phyloP scores from a whole-genome alignment of 1,284 basidiomycete species.

The Gomphus sp. region DNA sequence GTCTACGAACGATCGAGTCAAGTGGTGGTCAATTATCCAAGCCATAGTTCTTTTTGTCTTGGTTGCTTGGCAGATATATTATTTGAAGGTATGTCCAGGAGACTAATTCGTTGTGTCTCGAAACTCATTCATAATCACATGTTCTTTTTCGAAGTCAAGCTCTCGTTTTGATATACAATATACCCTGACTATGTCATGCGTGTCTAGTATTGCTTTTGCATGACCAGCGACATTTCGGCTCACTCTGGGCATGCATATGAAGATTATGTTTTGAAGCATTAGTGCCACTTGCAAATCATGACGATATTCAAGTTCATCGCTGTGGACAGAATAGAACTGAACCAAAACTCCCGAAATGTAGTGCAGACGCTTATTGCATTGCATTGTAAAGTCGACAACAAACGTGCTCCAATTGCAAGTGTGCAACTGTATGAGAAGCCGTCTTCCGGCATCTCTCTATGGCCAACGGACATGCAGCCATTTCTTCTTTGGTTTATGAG shows the following conservation, averaged over 20 bases:
- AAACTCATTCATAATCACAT: conserved; percentile 17
- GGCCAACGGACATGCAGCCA: no score
- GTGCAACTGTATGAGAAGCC: neutral
- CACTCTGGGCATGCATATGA: neutral
- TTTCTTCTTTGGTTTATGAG: neutral
- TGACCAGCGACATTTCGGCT: neutral
- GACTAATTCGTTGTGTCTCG: neutral
- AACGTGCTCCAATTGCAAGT: no score
- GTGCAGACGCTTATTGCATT: neutral
- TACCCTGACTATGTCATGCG: neutral
- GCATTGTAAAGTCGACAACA: no score
- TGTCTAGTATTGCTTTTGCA: neutral
- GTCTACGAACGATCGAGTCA: conserved; percentile 74
- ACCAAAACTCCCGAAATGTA: neutral
- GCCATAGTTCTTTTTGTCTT: conserved; percentile 80
- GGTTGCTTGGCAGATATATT: conserved; percentile 97
- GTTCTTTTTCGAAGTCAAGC: conserved; percentile 93
- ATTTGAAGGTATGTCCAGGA: conserved; percentile 69
- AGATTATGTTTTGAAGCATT: neutral
- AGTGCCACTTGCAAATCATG: neutral
- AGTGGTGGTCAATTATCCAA: conserved; percentile 98
- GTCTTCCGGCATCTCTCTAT: neutral
- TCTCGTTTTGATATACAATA: conserved; percentile 57
- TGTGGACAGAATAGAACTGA: neutral
- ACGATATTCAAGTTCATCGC: neutral